Percentiles rank a stretch among this genome's conserved stretches.
Evolutionary conservation across 345 rosid species (phyloP).

Genomic region (Populus tremula): DNA sequence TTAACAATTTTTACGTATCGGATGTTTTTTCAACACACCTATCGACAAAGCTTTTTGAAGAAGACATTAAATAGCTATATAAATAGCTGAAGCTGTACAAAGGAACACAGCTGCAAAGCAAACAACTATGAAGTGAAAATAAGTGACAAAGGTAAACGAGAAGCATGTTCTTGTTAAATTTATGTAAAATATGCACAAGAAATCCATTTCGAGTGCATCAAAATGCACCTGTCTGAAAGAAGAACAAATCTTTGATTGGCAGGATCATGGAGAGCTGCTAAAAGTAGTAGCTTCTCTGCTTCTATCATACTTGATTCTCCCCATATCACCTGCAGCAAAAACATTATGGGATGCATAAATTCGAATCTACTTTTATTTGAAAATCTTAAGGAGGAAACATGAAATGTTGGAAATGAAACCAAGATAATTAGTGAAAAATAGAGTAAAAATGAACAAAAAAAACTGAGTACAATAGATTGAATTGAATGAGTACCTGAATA

Average conservation of each 20-base stretch:
- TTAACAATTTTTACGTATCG: background rate
- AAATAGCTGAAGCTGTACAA: constrained; percentile 21
- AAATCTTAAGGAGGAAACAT: too few species aligned
- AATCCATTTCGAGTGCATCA: background rate
- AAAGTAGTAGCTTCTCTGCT: constrained; percentile 29
- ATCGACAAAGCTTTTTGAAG: constrained; percentile 23
- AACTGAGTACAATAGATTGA: background rate
- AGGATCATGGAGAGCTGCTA: constrained; percentile 24
- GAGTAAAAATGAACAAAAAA: too few species aligned
- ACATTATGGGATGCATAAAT: too few species aligned
- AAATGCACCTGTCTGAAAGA: constrained; percentile 25
- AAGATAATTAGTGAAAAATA: background rate
- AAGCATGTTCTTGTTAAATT: too few species aligned
- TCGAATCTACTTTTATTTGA: too few species aligned
- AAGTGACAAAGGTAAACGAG: background rate
- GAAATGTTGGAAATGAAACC: background rate
- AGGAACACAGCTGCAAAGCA: constrained; percentile 24
- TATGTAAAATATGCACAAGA: background rate
- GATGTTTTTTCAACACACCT: constrained; percentile 10
- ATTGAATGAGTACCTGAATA: constrained; percentile 42
- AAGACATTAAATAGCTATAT: constrained; percentile 23
- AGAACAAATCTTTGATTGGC: constrained; percentile 32
- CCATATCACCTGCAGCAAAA: constrained; percentile 16
- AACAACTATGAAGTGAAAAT: background rate
- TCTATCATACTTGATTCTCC: constrained; percentile 32